Evolutionary conservation across 73 alveolate species (phyloP).

Genomic region (Uronychia setigera): DNA sequence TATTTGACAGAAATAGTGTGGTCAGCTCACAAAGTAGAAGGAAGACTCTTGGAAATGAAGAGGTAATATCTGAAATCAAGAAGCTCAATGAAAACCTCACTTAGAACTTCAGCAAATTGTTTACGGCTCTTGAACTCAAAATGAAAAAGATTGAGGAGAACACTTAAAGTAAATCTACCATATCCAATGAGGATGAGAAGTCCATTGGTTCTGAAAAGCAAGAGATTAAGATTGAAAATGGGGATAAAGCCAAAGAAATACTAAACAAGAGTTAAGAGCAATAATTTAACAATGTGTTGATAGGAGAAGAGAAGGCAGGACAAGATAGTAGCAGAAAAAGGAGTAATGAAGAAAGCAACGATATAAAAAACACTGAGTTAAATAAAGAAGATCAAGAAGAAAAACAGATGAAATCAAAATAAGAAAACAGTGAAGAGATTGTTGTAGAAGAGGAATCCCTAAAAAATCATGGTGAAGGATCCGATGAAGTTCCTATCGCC

Average conservation of each 20-base stretch:
- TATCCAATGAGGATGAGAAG: not conserved
- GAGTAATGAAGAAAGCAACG: not conserved
- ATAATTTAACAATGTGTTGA: too few relatives aligned
- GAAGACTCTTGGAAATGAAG: too few relatives aligned
- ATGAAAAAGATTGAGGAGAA: not conserved
- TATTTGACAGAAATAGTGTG: too few relatives aligned
- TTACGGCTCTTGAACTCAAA: not conserved
- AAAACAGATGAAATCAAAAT: too few relatives aligned
- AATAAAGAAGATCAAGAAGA: too few relatives aligned
- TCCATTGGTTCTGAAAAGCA: not conserved
- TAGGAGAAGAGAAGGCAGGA: not conserved
- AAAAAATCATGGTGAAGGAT: too few relatives aligned
- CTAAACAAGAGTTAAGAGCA: too few relatives aligned
- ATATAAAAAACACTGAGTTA: too few relatives aligned
- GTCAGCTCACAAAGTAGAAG: too few relatives aligned
- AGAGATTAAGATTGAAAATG: not conserved
- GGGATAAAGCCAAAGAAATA: not conserved
- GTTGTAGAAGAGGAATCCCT: too few relatives aligned
- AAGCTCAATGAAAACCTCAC: not conserved
- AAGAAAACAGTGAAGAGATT: too few relatives aligned
- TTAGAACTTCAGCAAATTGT: not conserved
- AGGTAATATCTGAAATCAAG: not conserved
- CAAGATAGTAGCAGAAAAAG: not conserved
- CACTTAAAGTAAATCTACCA: not conserved
- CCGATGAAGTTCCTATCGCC: too few relatives aligned